A percentile compares a stretch with the other conserved stretches of the same genome.
Evolutionary conservation across 2,329 filamentous ascomycete species (phyloP).

Genomic region (Ilyonectria sp.): DNA sequence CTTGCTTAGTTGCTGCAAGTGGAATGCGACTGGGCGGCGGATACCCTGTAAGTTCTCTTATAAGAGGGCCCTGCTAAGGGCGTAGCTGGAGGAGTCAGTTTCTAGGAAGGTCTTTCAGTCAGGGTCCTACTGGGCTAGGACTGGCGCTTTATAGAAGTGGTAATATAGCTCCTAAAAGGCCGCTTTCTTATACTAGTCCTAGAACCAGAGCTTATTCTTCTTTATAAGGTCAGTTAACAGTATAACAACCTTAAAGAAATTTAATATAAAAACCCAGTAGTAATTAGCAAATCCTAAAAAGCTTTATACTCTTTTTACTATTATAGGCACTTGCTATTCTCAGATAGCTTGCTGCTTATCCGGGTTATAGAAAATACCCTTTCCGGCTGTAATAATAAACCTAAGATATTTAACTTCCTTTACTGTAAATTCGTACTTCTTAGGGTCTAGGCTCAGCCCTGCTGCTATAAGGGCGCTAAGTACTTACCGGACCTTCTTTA

Average conservation of each 20-base stretch:
- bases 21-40: background rate
- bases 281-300: slow-evolving; percentile 6
- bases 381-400: background rate
- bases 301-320: background rate
- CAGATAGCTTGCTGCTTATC: background rate
- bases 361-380: background rate
- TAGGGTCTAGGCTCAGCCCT: background rate
- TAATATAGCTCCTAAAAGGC: background rate
- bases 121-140: background rate
- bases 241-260: background rate
- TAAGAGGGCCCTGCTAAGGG: background rate
- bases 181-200: background rate
- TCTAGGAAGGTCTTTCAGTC: background rate
- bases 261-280: slow-evolving; percentile 2
- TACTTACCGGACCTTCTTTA: background rate
- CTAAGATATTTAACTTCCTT: background rate
- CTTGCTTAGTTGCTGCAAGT: slow-evolving; percentile 2
- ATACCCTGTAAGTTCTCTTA: background rate
- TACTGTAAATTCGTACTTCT: background rate
- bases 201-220: background rate
- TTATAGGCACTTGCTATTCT: background rate
- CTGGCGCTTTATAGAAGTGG: background rate
- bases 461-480: background rate
- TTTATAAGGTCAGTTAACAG: background rate
- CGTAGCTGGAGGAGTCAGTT: background rate